These are phyloP conservation scores for Penicillium canescens DNA, from an alignment of 495 filamentous ascomycete genomes.

Conservation along the genomic window DNA sequence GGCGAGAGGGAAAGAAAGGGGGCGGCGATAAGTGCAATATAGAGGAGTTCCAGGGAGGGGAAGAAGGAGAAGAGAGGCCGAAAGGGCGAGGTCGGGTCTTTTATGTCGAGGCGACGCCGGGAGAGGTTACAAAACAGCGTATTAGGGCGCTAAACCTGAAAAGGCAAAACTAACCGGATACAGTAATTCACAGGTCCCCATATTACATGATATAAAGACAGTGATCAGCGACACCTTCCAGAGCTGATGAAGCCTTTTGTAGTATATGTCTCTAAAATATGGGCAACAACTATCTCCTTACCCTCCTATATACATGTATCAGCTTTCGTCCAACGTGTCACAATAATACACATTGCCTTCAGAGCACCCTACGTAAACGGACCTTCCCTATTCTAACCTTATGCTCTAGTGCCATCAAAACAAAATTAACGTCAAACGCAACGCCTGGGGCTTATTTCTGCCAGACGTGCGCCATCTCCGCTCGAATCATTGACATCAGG, in stretches of 20 bases:
- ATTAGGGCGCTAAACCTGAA: slow-evolving; percentile 16
- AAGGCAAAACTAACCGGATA: slow-evolving; percentile 16
- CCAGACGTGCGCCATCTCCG: background rate
- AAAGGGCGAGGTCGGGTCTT: slow-evolving; percentile 5
- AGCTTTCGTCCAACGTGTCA: too few species aligned
- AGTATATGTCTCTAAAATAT: too few species aligned
- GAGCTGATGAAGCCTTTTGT: too few species aligned
- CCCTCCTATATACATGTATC: too few species aligned
- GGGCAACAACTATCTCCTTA: too few species aligned
- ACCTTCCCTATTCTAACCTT: too few species aligned
- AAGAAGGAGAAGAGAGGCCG: slow-evolving; percentile 6
- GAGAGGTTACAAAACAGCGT: slow-evolving; percentile 13
- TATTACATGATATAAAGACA: background rate
- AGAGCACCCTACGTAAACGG: too few species aligned
- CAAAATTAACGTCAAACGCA: background rate
- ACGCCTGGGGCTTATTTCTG: background rate
- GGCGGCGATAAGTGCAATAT: slow-evolving; percentile 20
- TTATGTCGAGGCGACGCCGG: slow-evolving; percentile 9
- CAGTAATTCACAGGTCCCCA: slow-evolving; percentile 19
- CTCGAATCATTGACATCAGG: background rate
- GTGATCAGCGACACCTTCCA: too few species aligned
- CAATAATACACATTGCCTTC: too few species aligned
- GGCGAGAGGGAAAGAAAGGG: slow-evolving; percentile 20
- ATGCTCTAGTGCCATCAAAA: background rate
- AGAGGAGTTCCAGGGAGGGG: slow-evolving; percentile 14